These are phyloP conservation scores for Leishmania lainsoni DNA, from an alignment of 208 protist species.

Conservation along the genomic window DNA sequence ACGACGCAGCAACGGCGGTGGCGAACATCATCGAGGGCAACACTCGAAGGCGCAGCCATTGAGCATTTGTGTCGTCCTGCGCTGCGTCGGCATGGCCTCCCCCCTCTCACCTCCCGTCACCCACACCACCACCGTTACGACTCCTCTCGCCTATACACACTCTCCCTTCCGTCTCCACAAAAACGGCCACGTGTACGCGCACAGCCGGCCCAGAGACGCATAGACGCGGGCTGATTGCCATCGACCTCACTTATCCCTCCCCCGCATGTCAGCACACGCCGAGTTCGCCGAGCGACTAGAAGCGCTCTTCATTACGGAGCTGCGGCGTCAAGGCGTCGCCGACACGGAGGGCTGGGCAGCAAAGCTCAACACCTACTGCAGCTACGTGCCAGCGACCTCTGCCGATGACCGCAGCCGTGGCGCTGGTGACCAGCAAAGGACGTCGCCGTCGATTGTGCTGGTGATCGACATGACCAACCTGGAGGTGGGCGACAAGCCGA, in stretches of 20 bases:
- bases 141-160: neutral
- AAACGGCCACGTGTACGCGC: neutral
- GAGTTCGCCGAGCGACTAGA: constrained; percentile 38
- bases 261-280: constrained; percentile 7
- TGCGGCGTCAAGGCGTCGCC: constrained; percentile 58
- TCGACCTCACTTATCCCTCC: neutral
- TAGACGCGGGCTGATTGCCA: neutral
- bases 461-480: constrained; percentile 37
- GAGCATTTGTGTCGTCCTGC: neutral
- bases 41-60: neutral
- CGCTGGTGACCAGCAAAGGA: constrained; percentile 2
- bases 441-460: neutral
- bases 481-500: constrained; percentile 49
- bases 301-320: constrained; percentile 42
- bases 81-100: neutral
- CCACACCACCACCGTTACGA: neutral
- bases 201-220: neutral
- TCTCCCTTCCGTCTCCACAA: neutral
- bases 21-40: neutral
- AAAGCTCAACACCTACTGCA: constrained; percentile 20
- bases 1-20: neutral
- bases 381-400: constrained; percentile 10
- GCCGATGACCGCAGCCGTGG: neutral
- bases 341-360: constrained; percentile 28
- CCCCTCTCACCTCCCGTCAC: neutral